These are phyloP conservation scores for Ulota crispa DNA, from an alignment of 225 moss, liverwort and hornwort genomes.

Conservation along the genomic window DNA sequence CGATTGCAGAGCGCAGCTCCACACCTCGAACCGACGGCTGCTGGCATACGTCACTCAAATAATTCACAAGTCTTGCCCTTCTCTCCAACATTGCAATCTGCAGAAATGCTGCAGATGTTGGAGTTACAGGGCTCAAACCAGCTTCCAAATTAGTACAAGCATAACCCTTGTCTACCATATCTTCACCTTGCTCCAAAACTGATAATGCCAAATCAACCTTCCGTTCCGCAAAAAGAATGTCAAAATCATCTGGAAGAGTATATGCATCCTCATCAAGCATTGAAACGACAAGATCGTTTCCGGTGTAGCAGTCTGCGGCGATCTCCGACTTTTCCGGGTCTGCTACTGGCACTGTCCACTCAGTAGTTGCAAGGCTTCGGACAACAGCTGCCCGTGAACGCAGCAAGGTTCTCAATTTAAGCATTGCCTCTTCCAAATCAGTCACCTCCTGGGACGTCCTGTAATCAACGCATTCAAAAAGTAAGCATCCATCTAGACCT, in stretches of 20 bases:
- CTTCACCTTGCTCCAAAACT: constrained; percentile 67
- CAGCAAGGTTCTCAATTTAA: constrained; percentile 37
- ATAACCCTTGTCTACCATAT: constrained; percentile 44
- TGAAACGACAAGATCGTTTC: constrained; percentile 14
- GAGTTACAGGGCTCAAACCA: constrained; percentile 24
- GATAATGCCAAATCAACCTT: constrained; percentile 63
- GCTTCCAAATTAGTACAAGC: constrained; percentile 27
- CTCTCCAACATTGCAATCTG: constrained; percentile 59
- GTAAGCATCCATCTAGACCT: not conserved
- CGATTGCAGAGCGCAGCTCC: constrained; percentile 64
- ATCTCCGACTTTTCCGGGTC: not conserved
- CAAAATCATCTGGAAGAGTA: constrained; percentile 62
- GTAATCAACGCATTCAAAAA: constrained; percentile 8
- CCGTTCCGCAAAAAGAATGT: constrained; percentile 71
- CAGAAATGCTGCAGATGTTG: constrained; percentile 38
- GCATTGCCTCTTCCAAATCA: constrained; percentile 39
- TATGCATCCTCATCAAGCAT: constrained; percentile 17
- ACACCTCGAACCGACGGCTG: constrained; percentile 72
- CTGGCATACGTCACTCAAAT: constrained; percentile 63
- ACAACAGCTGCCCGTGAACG: constrained; percentile 32
- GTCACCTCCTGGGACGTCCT: constrained; percentile 49
- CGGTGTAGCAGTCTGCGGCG: not conserved
- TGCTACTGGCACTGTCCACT: constrained; percentile 20
- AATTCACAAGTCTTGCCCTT: constrained; percentile 64
- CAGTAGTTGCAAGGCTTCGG: constrained; percentile 27